Evolutionary conservation across 495 filamentous ascomycete species (phyloP), one percentile per base, ranked within the genome.

Genomic region (Talaromyces borbonicus): DNA sequence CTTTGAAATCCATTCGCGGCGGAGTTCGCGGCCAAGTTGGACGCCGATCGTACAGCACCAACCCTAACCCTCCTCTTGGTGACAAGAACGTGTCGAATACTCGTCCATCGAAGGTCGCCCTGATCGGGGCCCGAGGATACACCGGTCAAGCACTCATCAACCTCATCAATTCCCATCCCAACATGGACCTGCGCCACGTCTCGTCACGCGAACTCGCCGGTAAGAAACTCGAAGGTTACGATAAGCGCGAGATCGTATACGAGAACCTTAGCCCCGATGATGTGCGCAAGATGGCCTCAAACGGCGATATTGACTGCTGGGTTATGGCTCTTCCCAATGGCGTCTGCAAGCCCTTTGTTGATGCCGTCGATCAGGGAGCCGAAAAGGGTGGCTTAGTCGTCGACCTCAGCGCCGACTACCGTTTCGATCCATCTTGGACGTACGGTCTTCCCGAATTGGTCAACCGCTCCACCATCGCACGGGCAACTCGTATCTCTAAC

Each of bases 321-420:
- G 87, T 98, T 26, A 94, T 97, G 88, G 92, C 92, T 29, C 76
- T 98, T 22, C 92, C 92, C 9, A 98, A 98, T 56, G 92, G 92
- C 40, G 88, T 98, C 47, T 95, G 89, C 75, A 87, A 90, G 68
- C 92, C 92, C 2, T 98, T 85, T 56, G 87, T 97, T 11, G 89
- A 97, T 51, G 90, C 92, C 22, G 78, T 98, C 37, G 77, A 90
- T 56, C 78, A 84, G 61, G 79, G 76, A 27, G 75, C 78, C 42
- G 71, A 75, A 49, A 73, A 80, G 49, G 81, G 84, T 52, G 87
- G 84, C 52, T 71, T 96, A 25, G 87, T 98, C 53, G 73, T 98
- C 46, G 92, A 98, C 63, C 75, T 98, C 25, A 93, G 86, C 30
- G 92, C 92, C 39, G 92, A 98, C 65, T 95, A 95, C 63, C 83